Percentiles rank a stretch among this genome's conserved stretches.
Evolutionary conservation across 306 rosid genomes (phyloP).

Genomic region (Prunus mongolica): DNA sequence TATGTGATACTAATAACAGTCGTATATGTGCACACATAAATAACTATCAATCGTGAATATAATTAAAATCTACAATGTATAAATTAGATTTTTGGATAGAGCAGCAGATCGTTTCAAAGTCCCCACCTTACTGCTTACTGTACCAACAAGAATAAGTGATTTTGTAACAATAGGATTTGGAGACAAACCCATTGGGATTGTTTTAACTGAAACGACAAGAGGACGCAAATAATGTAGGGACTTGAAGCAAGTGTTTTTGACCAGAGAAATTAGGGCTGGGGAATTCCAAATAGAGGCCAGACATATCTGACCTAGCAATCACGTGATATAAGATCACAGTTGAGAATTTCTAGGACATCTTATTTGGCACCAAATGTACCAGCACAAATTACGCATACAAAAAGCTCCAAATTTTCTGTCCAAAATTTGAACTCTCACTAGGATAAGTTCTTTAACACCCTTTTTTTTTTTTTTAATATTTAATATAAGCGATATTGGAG

Average conservation of each 20-base stretch:
- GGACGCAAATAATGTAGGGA: slow-evolving; percentile 1
- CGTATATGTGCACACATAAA: no score
- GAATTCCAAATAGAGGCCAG: slow-evolving; percentile 16
- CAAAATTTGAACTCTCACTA: not conserved
- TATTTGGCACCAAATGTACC: not conserved
- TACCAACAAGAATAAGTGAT: slow-evolving; percentile 18
- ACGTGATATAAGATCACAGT: slow-evolving; percentile 53
- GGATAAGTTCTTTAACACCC: not conserved
- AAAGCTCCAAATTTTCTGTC: not conserved
- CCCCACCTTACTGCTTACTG: slow-evolving; percentile 33
- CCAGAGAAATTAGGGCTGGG: not conserved
- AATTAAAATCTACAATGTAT: no score
- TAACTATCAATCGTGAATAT: no score
- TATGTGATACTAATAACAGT: no score
- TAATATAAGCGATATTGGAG: no score
- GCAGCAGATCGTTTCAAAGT: slow-evolving; percentile 15
- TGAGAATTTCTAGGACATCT: slow-evolving; percentile 49
- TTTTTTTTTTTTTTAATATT: no score
- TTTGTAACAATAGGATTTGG: slow-evolving; percentile 24
- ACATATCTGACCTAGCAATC: slow-evolving; percentile 43
- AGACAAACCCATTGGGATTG: slow-evolving; percentile 26
- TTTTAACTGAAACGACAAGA: slow-evolving; percentile 33
- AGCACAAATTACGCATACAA: not conserved
- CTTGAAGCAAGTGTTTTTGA: slow-evolving; percentile 18
- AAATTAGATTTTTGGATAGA: slow-evolving; percentile 3